Base-by-base conservation (phyloP, 768 basidiomycete genomes). In the Tulasnella sp. region DNA sequence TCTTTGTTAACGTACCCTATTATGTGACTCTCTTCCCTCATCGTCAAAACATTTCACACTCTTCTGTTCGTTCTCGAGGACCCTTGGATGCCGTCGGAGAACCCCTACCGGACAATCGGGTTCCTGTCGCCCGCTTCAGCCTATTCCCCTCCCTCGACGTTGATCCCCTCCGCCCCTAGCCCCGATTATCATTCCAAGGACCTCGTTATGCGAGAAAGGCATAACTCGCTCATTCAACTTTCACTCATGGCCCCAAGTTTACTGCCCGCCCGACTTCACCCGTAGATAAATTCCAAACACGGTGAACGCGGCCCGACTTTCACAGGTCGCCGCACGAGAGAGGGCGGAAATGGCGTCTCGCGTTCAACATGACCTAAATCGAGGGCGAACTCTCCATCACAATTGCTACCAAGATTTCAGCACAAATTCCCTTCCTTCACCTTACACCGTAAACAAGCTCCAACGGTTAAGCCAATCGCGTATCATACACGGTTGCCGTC, bases 41-140 rank as follows among this genome's bases (percentile, higher is more conserved):
- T 64, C 29, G 58, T 34, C 58, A 64, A 64, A 64, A 64, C 54
- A 58, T 58, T 58, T 58, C 54, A 34, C 58, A 31, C 29, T 64
- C 42, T 42, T 8, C n/a, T 49, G 19, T 7, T 22, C 3, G 29
- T 3, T n/a, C n/a, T n/a, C n/a, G n/a, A 11, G 11, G 15, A 29
- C 58, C 58, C 58, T 34, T 64, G 58, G 58, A 64, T 64, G 22
- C 58, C 58, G 58, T 64, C 58, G 58, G 58, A 64, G 58, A 64
- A 64, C 58, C 58, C 49, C 58, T 64, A 64, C 58, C 58, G 58
- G 29, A 64, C 58, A 64, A 64, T 64, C 58, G 58, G 58, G 58
- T 64, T 64, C 58, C 58, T 64, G 58, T 64, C 58, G 25, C 58
- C 58, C 58, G 15, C 29, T 64, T 64, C 58, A 64, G 58, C 58